phyloP scores from a whole-genome alignment of 768 basidiomycete species.

The Hericium rajendrae region DNA sequence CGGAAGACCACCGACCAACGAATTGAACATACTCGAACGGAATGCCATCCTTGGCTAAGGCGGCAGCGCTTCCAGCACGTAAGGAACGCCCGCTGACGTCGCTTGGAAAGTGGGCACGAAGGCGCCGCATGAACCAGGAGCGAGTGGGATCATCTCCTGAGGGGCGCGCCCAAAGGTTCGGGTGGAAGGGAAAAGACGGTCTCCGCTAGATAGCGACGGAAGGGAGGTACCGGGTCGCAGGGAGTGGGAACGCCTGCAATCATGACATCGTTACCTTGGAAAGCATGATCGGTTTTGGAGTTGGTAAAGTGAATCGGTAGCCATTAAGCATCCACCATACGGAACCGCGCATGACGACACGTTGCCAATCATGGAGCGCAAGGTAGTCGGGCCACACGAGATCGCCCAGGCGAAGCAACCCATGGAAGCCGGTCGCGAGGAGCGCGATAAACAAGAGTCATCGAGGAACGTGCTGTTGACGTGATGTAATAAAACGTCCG shows the following conservation, averaged over 20 bases:
- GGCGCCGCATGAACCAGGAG: constrained; percentile 23
- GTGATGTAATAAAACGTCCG: neutral
- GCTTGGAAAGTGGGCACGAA: neutral
- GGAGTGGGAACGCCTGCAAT: neutral
- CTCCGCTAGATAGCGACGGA: constrained; percentile 13
- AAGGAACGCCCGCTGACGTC: constrained; percentile 9
- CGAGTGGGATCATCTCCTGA: constrained; percentile 24
- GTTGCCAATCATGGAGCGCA: constrained; percentile 7
- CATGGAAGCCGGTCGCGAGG: no score
- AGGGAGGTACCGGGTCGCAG: neutral
- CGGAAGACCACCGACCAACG: constrained; percentile 30
- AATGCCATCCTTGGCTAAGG: constrained; percentile 22
- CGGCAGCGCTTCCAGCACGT: constrained; percentile 33
- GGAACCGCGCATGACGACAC: constrained; percentile 13
- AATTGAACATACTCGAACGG: constrained; percentile 26
- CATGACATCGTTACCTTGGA: constrained; percentile 14
- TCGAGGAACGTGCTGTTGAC: constrained; percentile 9
- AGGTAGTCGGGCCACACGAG: constrained; percentile 16
- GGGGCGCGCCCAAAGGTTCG: constrained; percentile 25
- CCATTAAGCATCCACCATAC: neutral
- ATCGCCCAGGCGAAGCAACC: constrained; percentile 21
- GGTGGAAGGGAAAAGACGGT: constrained; percentile 2
- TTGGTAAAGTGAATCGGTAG: constrained; percentile 21
- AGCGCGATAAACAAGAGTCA: constrained; percentile 19
- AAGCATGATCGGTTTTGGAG: constrained; percentile 29